Percentiles rank a stretch among this genome's conserved stretches.
These are phyloP conservation scores for Populus nigra DNA, from an alignment of 345 rosid genomes.

Conservation along the genomic window DNA sequence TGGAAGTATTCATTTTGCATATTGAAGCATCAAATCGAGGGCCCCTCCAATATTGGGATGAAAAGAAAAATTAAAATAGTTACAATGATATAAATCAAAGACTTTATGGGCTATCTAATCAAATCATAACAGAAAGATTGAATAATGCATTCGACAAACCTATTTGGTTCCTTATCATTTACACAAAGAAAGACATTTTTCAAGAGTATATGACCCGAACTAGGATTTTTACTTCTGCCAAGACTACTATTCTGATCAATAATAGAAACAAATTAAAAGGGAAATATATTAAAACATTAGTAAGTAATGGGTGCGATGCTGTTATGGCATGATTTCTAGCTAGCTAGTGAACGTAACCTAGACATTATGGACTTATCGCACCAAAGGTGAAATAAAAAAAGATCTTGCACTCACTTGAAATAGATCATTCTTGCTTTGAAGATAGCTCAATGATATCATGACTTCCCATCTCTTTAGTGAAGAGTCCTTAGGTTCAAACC, in stretches of 20 bases:
- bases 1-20: background rate
- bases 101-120: constrained; percentile 39
- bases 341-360: background rate
- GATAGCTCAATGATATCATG: background rate
- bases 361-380: constrained; percentile 11
- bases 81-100: constrained; percentile 5
- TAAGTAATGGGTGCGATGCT: background rate
- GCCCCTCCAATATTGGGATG: background rate
- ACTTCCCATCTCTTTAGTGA: background rate
- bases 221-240: constrained; percentile 13
- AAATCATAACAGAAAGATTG: constrained; percentile 16
- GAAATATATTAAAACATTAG: background rate
- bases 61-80: background rate
- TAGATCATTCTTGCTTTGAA: background rate
- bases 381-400: constrained; percentile 14
- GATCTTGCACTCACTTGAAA: background rate
- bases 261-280: constrained; percentile 15
- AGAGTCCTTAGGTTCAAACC: background rate
- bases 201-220: constrained; percentile 9
- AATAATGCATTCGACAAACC: constrained; percentile 13
- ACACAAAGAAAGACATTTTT: background rate
- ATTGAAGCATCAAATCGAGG: background rate
- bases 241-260: constrained; percentile 7
- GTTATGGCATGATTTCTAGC: background rate
- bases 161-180: constrained; percentile 13